Evolutionary conservation across 805 yeast genomes (phyloP).

Genomic region (Wickerhamiella nectarea): DNA sequence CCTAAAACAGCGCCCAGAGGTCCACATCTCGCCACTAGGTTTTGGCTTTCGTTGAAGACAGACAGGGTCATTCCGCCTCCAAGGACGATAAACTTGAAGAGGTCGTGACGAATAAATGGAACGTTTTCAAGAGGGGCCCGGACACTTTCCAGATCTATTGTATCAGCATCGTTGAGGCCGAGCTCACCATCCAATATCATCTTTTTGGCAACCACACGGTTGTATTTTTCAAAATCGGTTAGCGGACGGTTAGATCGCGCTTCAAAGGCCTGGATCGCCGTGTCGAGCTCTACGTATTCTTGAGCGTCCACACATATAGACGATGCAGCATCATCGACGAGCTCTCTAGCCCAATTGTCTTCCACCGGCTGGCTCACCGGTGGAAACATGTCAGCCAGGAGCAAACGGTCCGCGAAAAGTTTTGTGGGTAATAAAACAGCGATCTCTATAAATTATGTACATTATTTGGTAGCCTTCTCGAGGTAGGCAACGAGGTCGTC

Average conservation of each 20-base stretch:
- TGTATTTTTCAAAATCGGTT: constrained; percentile 23
- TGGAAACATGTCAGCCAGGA: constrained; percentile 5
- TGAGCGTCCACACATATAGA: constrained; percentile 23
- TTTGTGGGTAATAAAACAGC: background rate
- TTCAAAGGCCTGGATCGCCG: constrained; percentile 18
- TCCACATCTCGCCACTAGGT: constrained; percentile 12
- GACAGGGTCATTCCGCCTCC: constrained; percentile 13
- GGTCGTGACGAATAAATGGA: constrained; percentile 9
- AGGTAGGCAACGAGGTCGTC: constrained; percentile 89
- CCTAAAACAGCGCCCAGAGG: constrained; percentile 15
- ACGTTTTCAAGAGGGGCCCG: background rate
- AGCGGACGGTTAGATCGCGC: constrained; percentile 3
- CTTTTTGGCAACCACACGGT: constrained; percentile 20
- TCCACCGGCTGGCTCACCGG: constrained; percentile 3
- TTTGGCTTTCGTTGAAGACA: constrained; percentile 10
- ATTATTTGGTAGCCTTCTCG: constrained; percentile 29
- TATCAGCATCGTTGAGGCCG: constrained; percentile 1
- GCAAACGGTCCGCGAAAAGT: background rate
- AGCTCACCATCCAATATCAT: constrained; percentile 14
- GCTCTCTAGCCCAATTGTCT: background rate
- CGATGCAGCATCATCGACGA: constrained; percentile 22
- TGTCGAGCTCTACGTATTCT: constrained; percentile 20
- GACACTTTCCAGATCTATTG: constrained; percentile 1
- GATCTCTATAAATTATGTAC: background rate
- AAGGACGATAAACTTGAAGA: constrained; percentile 13